Conservation (phyloP, 805 yeast genomes). For the Lipomyces yamadae region DNA sequence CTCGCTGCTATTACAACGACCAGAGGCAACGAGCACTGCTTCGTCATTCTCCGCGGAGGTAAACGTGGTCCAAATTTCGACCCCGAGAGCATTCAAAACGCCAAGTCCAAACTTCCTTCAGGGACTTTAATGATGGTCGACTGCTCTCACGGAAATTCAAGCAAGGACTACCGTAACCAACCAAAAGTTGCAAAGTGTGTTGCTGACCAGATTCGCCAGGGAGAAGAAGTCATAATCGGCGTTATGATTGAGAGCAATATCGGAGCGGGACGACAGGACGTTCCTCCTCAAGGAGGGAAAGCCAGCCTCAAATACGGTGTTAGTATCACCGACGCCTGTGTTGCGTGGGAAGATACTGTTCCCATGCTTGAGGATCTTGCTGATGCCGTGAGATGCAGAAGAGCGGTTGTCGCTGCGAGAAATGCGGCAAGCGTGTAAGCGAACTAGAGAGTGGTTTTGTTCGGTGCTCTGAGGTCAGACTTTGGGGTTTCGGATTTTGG, state of each 20-base stretch:
- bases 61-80: constrained; percentile 92
- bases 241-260: constrained; percentile 95
- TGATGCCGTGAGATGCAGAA: constrained; percentile 76
- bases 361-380: constrained; percentile 78
- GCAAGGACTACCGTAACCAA: constrained; percentile 92
- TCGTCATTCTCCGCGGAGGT: constrained; percentile 95
- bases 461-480: background rate
- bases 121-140: constrained; percentile 74
- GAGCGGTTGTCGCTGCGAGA: constrained; percentile 16
- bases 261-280: constrained; percentile 87
- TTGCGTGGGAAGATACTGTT: constrained; percentile 87
- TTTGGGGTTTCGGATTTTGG: background rate
- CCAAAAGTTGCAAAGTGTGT: constrained; percentile 87
- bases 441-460: background rate
- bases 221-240: constrained; percentile 83
- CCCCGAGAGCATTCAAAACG: constrained; percentile 72
- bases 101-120: constrained; percentile 67
- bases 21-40: constrained; percentile 92
- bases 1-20: constrained; percentile 95
- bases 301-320: constrained; percentile 85
- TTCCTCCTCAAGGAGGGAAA: constrained; percentile 63
- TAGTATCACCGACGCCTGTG: constrained; percentile 96
- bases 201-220: constrained; percentile 78
- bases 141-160: constrained; percentile 97
- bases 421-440: constrained; percentile 9